Percentiles rank a stretch among this genome's conserved stretches.
Evolutionary conservation across 768 basidiomycete species (phyloP).

Genomic region (Termitomyces sp.): DNA sequence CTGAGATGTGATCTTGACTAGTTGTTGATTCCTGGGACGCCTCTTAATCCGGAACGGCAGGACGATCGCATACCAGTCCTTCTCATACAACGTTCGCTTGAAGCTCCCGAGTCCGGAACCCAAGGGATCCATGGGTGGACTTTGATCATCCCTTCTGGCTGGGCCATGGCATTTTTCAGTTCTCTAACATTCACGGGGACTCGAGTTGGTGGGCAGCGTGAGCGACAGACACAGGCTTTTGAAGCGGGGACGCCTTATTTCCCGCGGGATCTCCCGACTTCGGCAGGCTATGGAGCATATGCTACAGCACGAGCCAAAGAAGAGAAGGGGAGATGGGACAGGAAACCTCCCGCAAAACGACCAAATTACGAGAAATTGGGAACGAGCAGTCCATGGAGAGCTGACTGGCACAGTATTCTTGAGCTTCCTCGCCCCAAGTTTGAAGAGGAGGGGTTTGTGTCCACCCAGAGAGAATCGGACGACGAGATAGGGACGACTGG

Average conservation of each 20-base stretch:
- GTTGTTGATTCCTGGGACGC: slow-evolving; percentile 68
- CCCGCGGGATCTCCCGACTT: slow-evolving; percentile 74
- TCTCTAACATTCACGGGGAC: slow-evolving; percentile 82
- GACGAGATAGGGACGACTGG: slow-evolving; percentile 15
- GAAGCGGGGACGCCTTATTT: slow-evolving; percentile 75
- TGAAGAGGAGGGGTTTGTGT: slow-evolving; percentile 29
- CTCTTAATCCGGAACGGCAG: slow-evolving; percentile 56
- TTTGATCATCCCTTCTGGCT: slow-evolving; percentile 79
- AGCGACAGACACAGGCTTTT: slow-evolving; percentile 74
- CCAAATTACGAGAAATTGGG: slow-evolving; percentile 62
- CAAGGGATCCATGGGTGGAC: slow-evolving; percentile 80
- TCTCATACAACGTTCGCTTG: slow-evolving; percentile 74
- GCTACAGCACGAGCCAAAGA: slow-evolving; percentile 41
- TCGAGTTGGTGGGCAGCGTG: slow-evolving; percentile 80
- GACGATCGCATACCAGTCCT: slow-evolving; percentile 84
- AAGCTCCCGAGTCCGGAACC: slow-evolving; percentile 24
- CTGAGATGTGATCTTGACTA: slow-evolving; percentile 31
- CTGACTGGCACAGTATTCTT: slow-evolving; percentile 74
- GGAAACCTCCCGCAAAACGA: slow-evolving; percentile 86
- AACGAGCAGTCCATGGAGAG: slow-evolving; percentile 64
- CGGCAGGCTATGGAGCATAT: slow-evolving; percentile 46
- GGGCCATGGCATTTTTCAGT: slow-evolving; percentile 85
- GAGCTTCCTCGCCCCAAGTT: slow-evolving; percentile 28
- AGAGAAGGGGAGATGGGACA: slow-evolving; percentile 61
- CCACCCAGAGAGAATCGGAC: slow-evolving; percentile 52